Evolutionary conservation across 179 eudicot species (phyloP).

Genomic region (Sideroxylon spinosum): DNA sequence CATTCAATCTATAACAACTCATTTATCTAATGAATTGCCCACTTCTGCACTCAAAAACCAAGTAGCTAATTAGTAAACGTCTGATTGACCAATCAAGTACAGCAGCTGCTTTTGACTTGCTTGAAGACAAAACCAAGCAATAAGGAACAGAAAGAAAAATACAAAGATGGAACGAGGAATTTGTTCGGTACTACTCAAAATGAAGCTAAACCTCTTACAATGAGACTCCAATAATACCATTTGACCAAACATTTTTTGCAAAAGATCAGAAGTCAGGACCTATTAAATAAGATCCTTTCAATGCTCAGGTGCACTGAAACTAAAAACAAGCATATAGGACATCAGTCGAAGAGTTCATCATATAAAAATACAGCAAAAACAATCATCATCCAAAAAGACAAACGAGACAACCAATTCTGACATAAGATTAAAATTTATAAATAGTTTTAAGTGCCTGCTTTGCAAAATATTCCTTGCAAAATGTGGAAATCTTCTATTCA

Average conservation of each 20-base stretch:
- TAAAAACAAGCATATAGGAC: background rate
- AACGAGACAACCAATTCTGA: background rate
- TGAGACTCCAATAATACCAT: background rate
- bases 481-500: background rate
- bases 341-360: no score
- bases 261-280: no score
- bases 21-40: no score
- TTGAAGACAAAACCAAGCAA: no score
- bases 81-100: no score
- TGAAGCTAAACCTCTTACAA: background rate
- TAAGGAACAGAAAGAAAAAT: background rate
- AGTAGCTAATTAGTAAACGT: no score
- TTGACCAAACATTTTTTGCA: no score
- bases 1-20: no score
- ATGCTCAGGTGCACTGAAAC: background rate
- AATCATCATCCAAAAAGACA: no score
- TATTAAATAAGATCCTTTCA: background rate
- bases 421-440: background rate
- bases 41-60: no score
- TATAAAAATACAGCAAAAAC: no score
- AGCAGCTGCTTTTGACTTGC: no score
- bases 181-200: background rate
- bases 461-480: background rate
- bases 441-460: background rate
- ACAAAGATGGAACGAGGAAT: background rate